Percentiles rank a stretch among this genome's conserved stretches.
Evolutionary conservation across 2,329 filamentous ascomycete species (phyloP).

Genomic region (Sphaerulina musiva): DNA sequence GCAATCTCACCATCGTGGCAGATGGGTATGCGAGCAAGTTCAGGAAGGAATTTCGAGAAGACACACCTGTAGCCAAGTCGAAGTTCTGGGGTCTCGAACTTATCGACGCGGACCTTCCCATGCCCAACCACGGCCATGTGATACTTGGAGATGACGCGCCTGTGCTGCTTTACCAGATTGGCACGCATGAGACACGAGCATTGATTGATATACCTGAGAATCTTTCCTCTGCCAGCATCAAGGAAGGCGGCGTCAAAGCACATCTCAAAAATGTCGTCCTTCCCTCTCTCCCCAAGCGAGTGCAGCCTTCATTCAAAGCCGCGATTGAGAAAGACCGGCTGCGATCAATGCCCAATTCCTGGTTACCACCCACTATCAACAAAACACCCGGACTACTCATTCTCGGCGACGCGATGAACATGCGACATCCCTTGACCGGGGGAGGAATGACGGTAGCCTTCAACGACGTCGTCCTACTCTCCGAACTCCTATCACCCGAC

Average conservation of each 20-base stretch:
- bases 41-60: conserved; percentile 67
- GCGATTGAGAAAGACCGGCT: conserved; percentile 73
- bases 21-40: conserved; percentile 93
- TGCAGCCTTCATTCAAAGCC: conserved; percentile 65
- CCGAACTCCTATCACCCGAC: conserved; percentile 64
- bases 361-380: conserved; percentile 73
- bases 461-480: conserved; percentile 78
- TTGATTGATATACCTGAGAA: conserved; percentile 81
- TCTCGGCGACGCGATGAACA: conserved; percentile 93
- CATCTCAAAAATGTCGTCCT: conserved; percentile 77
- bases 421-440: conserved; percentile 96
- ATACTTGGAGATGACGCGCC: conserved; percentile 72
- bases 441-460: conserved; percentile 98
- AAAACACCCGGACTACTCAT: conserved; percentile 67
- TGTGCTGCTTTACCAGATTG: conserved; percentile 92
- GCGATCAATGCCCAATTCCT: conserved; percentile 93
- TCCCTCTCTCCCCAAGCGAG: conserved; percentile 63
- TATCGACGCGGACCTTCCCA: conserved; percentile 74
- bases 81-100: conserved; percentile 94
- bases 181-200: conserved; percentile 83
- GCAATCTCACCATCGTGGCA: conserved; percentile 75
- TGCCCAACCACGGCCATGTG: conserved; percentile 74
- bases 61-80: conserved; percentile 63
- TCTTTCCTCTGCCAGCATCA: conserved; percentile 63
- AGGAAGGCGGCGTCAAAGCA: conserved; percentile 73